phyloP scores from a whole-genome alignment of 2,329 filamentous ascomycete genomes.

The Nothomitra cinnamomea region DNA sequence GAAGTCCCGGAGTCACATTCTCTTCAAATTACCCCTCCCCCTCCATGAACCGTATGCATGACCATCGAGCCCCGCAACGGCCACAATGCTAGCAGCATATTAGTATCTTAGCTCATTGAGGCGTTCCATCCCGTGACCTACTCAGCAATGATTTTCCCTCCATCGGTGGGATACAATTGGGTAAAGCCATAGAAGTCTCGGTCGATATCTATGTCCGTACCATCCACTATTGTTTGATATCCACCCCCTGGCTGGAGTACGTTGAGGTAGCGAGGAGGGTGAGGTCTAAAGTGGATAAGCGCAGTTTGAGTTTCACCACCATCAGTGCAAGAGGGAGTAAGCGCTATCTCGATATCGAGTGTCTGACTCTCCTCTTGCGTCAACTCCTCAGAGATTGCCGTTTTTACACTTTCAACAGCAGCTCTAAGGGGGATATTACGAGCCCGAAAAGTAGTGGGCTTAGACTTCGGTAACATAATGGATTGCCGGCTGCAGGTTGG shows the following conservation, averaged over 20 bases:
- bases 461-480: no score
- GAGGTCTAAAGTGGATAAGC: no score
- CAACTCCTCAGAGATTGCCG: neutral
- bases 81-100: slow-evolving; percentile 14
- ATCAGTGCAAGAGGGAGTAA: neutral
- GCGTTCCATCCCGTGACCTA: neutral
- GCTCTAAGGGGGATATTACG: no score
- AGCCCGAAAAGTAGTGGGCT: no score
- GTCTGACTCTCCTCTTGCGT: neutral
- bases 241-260: no score
- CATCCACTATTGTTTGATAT: neutral
- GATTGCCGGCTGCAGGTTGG: no score
- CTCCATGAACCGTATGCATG: slow-evolving; percentile 20
- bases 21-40: slow-evolving; percentile 11
- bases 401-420: no score
- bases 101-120: neutral
- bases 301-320: no score
- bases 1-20: slow-evolving; percentile 20
- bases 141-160: slow-evolving; percentile 2
- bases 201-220: slow-evolving; percentile 13
- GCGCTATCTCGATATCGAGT: neutral
- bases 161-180: slow-evolving; percentile 12
- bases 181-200: slow-evolving; percentile 16
- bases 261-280: no score
- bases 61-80: slow-evolving; percentile 16